Evolutionary conservation across 2,329 filamentous ascomycete genomes (phyloP).

Genomic region (Aspergillus texensis): DNA sequence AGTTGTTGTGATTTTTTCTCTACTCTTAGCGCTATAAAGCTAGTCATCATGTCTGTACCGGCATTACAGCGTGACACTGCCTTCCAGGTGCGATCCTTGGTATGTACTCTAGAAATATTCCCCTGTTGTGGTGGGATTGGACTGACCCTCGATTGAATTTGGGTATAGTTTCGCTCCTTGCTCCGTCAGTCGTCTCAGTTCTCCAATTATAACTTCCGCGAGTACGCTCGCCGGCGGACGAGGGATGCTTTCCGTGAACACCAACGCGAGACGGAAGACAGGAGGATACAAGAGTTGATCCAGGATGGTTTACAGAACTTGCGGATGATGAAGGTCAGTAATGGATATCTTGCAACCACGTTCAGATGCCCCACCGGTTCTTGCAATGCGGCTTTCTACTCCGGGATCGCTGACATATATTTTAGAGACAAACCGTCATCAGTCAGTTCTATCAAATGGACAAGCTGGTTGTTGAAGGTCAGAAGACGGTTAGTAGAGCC

Average conservation of each 20-base stretch:
- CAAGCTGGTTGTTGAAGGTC: conserved; percentile 86
- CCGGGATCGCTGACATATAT: conserved; percentile 36
- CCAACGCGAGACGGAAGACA: conserved; percentile 69
- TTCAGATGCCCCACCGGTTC: not conserved
- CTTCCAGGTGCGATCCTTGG: conserved; percentile 52
- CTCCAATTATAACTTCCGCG: conserved; percentile 94
- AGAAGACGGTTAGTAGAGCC: conserved; percentile 66
- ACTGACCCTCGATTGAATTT: conserved; percentile 5
- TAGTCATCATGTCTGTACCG: conserved; percentile 46
- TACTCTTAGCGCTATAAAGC: conserved; percentile 4
- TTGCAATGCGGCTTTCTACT: not conserved
- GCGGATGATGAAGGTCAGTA: conserved; percentile 82
- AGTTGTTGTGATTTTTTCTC: conserved; percentile 1
- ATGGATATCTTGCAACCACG: not conserved
- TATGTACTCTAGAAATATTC: conserved; percentile 27
- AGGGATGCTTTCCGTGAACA: conserved; percentile 88
- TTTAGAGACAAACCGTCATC: conserved; percentile 88
- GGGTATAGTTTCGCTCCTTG: conserved; percentile 82
- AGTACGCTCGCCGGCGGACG: conserved; percentile 90
- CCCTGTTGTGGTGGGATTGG: not conserved
- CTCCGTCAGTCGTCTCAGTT: conserved; percentile 86
- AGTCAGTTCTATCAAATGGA: conserved; percentile 95
- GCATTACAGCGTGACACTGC: conserved; percentile 45
- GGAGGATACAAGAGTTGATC: conserved; percentile 82
- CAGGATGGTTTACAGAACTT: conserved; percentile 86